phyloP scores from a whole-genome alignment of 2,329 filamentous ascomycete genomes.

The Botrytis paeoniae region DNA sequence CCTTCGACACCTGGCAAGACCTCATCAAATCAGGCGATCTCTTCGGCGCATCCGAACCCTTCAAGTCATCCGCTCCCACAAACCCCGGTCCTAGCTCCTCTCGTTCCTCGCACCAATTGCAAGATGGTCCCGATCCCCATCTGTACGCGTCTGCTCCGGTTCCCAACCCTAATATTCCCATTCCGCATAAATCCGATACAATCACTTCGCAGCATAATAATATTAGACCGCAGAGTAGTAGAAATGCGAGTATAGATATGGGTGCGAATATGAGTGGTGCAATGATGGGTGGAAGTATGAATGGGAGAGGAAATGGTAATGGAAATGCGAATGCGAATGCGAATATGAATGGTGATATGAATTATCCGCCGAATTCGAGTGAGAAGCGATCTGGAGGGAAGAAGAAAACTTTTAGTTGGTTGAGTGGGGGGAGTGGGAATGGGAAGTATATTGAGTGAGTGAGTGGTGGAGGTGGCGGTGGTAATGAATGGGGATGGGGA shows the following conservation, averaged over 20 bases:
- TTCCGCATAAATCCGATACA: conserved; percentile 10
- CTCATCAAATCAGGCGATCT: conserved; percentile 19
- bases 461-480: neutral
- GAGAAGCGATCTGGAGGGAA: conserved; percentile 17
- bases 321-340: neutral
- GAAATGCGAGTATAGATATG: conserved; percentile 11
- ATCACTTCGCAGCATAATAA: neutral
- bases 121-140: conserved; percentile 11
- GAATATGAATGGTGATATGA: conserved; percentile 1
- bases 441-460: conserved; percentile 19
- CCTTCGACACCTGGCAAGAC: conserved; percentile 20
- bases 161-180: neutral
- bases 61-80: conserved; percentile 4
- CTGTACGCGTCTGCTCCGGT: conserved; percentile 6
- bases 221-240: neutral
- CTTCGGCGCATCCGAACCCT: conserved; percentile 17
- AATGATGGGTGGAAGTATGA: neutral
- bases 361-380: conserved; percentile 18
- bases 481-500: neutral
- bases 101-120: conserved; percentile 3
- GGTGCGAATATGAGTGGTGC: conserved; percentile 7
- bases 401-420: conserved; percentile 21
- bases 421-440: conserved; percentile 13
- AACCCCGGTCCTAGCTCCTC: conserved; percentile 3
- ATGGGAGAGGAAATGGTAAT: conserved; percentile 11